phyloP scores from a whole-genome alignment of 306 rosid species.

The Coriaria nepalensis region DNA sequence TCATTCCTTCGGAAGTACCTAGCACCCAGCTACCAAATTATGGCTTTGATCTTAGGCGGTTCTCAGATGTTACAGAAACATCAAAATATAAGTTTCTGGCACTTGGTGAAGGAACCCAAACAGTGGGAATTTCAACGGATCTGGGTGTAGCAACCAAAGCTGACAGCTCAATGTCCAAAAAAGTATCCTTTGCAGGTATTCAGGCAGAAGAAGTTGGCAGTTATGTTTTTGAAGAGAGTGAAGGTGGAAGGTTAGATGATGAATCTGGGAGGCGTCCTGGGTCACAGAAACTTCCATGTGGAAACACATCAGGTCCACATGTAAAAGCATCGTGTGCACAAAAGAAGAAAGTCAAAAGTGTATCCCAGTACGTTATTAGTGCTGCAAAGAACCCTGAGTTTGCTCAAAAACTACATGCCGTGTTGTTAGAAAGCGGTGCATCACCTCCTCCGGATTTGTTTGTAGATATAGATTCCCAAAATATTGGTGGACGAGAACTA shows the following conservation, averaged over 20 bases:
- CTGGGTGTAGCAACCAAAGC: conserved; percentile 21
- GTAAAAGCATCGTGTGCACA: conserved; percentile 56
- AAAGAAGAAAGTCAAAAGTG: conserved; percentile 71
- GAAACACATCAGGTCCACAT: conserved; percentile 26
- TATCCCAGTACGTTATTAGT: conserved; percentile 68
- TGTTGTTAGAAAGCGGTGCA: conserved; percentile 85
- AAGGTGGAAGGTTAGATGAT: conserved; percentile 25
- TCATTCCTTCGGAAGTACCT: conserved; percentile 90
- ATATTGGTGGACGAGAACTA: conserved; percentile 26
- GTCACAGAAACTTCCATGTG: conserved; percentile 25
- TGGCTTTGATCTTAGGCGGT: conserved; percentile 54
- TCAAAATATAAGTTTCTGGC: conserved; percentile 25
- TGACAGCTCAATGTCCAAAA: conserved; percentile 35
- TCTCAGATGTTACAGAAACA: conserved; percentile 36
- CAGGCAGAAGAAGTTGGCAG: conserved; percentile 29
- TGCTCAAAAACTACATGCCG: conserved; percentile 74
- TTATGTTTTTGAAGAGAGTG: conserved; percentile 25
- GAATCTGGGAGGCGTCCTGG: conserved; percentile 29
- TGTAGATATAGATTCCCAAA: conserved; percentile 52
- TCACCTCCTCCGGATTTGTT: conserved; percentile 85
- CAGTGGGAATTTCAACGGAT: conserved; percentile 23
- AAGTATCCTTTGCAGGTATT: conserved; percentile 25
- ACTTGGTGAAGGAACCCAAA: conserved; percentile 29
- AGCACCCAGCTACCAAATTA: conserved; percentile 70
- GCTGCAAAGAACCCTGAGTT: conserved; percentile 87